Percentiles rank a stretch among this genome's conserved stretches.
Evolutionary conservation across 2,329 filamentous ascomycete species (phyloP).

Genomic region (Pseudogymnoascus sp.): DNA sequence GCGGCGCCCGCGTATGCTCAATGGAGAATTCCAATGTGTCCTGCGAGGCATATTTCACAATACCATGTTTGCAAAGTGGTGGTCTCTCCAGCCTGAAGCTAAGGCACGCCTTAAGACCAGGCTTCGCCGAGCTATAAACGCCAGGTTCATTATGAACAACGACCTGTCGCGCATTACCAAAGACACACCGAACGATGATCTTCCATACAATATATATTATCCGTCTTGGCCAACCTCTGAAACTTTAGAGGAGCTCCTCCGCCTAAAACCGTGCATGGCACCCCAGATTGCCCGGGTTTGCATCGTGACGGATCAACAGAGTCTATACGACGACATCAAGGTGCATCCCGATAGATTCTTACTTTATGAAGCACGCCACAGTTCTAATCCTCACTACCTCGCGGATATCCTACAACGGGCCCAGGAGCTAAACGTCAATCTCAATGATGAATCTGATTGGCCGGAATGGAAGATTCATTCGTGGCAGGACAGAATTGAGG

Average conservation of each 20-base stretch:
- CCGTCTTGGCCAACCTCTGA: neutral
- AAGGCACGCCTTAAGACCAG: neutral
- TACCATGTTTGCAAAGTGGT: conserved; percentile 33
- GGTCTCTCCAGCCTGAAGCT: conserved; percentile 10
- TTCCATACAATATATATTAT: conserved; percentile 10
- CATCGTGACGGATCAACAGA: neutral
- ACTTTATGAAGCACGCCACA: neutral
- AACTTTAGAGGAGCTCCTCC: neutral
- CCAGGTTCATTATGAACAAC: conserved; percentile 29
- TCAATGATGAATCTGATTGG: no score
- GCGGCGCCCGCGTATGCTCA: conserved; percentile 21
- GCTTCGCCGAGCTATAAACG: conserved; percentile 19
- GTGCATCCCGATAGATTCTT: neutral
- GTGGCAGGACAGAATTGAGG: no score
- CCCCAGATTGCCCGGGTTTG: neutral
- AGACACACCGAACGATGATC: neutral
- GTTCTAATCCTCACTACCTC: no score
- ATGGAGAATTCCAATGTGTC: conserved; percentile 21
- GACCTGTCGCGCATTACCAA: conserved; percentile 14
- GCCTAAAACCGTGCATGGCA: neutral
- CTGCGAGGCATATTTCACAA: conserved; percentile 32
- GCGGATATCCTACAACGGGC: no score
- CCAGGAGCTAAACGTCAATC: no score
- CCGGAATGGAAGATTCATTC: no score
- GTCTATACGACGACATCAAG: neutral